Conservation (phyloP, 192 early-diverging fungal species). For the Umbelopsis isabellina region DNA sequence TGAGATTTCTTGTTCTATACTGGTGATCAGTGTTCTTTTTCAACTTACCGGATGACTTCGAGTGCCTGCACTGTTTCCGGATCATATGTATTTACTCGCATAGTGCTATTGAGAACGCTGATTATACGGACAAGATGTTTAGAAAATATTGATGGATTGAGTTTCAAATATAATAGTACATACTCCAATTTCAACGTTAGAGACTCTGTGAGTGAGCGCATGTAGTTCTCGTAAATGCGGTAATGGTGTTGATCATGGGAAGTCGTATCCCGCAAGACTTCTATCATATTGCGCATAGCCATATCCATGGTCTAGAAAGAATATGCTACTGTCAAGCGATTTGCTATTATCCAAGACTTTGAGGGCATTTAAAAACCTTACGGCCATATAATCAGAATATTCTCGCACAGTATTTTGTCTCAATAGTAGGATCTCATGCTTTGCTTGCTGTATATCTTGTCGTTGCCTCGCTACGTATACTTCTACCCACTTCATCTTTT, state of each 20-base stretch:
- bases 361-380: no score
- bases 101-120: conserved; percentile 3
- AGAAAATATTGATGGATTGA: no score
- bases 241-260: not conserved
- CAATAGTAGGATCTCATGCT: no score
- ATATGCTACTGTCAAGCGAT: not conserved
- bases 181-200: conserved; percentile 9
- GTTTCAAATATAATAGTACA: not conserved
- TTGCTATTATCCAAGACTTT: not conserved
- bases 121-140: not conserved
- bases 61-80: conserved; percentile 15
- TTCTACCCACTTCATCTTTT: no score
- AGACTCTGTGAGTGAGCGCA: not conserved
- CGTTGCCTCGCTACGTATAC: no score
- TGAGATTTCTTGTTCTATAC: not conserved
- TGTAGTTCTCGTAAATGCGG: not conserved
- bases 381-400: no score
- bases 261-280: not conserved
- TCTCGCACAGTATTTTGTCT: no score
- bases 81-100: conserved; percentile 12
- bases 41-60: not conserved
- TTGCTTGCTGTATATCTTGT: no score
- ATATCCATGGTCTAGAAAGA: not conserved
- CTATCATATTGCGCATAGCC: not conserved
- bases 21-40: not conserved